Conservation (phyloP, 1,284 basidiomycete species). For the Boletus sp. region DNA sequence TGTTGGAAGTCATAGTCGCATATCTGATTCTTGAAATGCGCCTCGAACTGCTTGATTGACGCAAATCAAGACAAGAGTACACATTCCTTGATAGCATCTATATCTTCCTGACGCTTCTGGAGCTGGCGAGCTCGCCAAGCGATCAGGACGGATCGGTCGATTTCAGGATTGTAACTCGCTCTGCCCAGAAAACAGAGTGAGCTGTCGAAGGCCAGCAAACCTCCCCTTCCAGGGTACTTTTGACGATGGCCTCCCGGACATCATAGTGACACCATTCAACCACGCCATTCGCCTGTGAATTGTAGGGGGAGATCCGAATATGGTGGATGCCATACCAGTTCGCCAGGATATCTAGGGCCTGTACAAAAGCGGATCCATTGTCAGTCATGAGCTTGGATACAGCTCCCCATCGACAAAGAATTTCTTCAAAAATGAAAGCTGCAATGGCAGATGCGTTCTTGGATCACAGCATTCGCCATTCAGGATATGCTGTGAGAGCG, state of each 20-base stretch:
- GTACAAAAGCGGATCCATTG: not conserved
- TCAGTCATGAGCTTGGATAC: not conserved
- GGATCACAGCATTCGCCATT: not conserved
- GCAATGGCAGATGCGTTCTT: not conserved
- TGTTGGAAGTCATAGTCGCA: not conserved
- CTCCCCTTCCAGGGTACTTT: not conserved
- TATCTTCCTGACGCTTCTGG: not conserved
- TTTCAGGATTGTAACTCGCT: not conserved
- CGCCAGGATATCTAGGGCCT: not conserved
- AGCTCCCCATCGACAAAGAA: not conserved
- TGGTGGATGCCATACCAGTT: not conserved
- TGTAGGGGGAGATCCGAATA: not conserved
- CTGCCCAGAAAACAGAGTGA: not conserved
- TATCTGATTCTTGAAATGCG: not conserved
- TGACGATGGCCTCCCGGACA: not conserved
- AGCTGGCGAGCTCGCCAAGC: not conserved
- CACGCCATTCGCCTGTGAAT: not conserved
- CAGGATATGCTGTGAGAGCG: not conserved
- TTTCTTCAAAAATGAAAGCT: not conserved
- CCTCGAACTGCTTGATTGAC: not conserved
- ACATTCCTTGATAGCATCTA: accelerated
- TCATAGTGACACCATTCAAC: no score
- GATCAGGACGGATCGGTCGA: not conserved
- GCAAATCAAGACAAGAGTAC: not conserved
- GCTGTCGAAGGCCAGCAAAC: not conserved